phyloP scores from a whole-genome alignment of 768 basidiomycete species.

The Lentinula sp. region DNA sequence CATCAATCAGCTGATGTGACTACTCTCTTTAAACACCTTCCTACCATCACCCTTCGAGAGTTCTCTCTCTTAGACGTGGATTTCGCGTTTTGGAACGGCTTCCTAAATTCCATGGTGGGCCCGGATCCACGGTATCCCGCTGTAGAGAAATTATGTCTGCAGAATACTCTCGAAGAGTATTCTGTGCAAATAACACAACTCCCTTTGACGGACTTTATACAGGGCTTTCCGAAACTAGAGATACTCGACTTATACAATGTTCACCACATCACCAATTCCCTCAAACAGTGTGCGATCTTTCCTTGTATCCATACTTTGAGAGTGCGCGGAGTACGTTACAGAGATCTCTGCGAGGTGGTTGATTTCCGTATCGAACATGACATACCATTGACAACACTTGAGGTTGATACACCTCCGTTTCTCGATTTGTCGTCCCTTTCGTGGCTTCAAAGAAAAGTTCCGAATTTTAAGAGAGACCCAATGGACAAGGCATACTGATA shows the following conservation, averaged over 20 bases:
- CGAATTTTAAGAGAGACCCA: not conserved
- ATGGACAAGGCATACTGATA: not conserved
- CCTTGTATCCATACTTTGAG: not conserved
- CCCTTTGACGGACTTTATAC: not conserved
- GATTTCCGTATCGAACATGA: not conserved
- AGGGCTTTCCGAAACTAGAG: not conserved
- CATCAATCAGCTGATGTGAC: not conserved
- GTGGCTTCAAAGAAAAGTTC: not conserved
- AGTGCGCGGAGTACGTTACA: not conserved
- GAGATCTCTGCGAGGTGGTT: not conserved
- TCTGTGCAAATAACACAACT: not conserved
- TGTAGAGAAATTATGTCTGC: not conserved
- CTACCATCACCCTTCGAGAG: not conserved
- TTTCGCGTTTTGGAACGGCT: not conserved
- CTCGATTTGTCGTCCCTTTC: not conserved
- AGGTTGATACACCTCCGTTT: not conserved
- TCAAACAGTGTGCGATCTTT: not conserved
- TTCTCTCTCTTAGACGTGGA: not conserved
- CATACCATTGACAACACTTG: not conserved
- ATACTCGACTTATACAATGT: not conserved
- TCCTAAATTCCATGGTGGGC: not conserved
- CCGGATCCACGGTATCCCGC: not conserved
- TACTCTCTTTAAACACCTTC: not conserved
- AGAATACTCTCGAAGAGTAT: not conserved
- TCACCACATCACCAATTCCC: not conserved